Evolutionary conservation across 2,329 filamentous ascomycete genomes (phyloP), one percentile per base, ranked within the genome.

Genomic region (Cordyceps farinosa): DNA sequence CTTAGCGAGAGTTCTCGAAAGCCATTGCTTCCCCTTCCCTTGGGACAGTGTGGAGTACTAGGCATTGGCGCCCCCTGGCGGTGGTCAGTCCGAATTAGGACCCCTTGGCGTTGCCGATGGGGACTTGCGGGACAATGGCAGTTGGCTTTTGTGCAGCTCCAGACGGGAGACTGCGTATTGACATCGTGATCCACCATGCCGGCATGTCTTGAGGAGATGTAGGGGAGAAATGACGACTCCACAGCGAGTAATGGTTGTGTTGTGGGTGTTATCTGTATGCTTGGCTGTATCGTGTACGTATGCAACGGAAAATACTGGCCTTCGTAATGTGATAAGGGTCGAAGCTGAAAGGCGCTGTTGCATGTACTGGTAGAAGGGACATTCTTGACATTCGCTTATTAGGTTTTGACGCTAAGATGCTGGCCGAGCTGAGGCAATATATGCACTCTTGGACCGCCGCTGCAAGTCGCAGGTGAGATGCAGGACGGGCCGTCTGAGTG

Each of bases 381-480:
- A n/a, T 7, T 44, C 22, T 50, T 7, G 47, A 50, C 29, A n/a
- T 34, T 45, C 17, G 17, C 22, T 22, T 22, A 22, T 22, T 57
- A 47, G 10, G 29, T n/a, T 44, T n/a, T 55, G 36, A 11, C 34
- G 29, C 22, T 15, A 56, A 10, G 27, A 56, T 56, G 53, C 53
- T 34, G 40, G 40, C 29, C 38, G 17, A 45, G 29, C 40, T 32
- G 40, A 57, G 42, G 54, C 54, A 57, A 47, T 22, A 57, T 34
- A 58, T 48, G 55, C 30, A 50, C 55, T 50, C 44, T 58, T 58
- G 55, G 45, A 50, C 44, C 44, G 44, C 34, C 22, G 30, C 55
- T 58, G 55, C 55, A 58, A 50, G 55, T 58, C 44, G 55, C 55
- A 58, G 55, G 55, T 48, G 55, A 58, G 55, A 32, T 58, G 55